Base-by-base conservation (phyloP, 768 basidiomycete species). In the Boletus pseudo-olivaceus region DNA sequence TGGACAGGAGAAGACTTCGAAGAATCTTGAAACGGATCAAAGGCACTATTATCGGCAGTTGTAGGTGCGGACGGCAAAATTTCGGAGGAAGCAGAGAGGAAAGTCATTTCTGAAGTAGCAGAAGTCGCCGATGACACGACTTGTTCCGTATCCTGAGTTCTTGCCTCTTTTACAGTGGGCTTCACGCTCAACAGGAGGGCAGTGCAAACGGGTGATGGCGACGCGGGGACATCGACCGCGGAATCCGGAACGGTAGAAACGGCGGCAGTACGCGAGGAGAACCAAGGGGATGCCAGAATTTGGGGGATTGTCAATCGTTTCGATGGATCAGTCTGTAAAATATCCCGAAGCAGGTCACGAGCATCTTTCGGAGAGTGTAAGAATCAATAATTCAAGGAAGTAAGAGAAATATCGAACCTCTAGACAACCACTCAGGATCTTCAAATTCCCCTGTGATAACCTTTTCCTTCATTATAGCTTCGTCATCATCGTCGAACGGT, bases 401-500 rank as follows among this genome's bases (percentile, higher is more conserved):
- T 15, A 15, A 40, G 5, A 27, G 8, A 44, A 27, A 66, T 76
- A 52, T 69, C 65, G 27, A 57, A 95, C 95, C 92, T 63, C 79
- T 72, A 29, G 92, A 90, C 17, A 98, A 76, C 94, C 95, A 99
- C 54, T 85, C 82, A 7, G 93, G 94, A 65, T 98, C 90, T 58
- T 96, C 92, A 65, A 90, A 98, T 42, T 88, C 84, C 15, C 88
- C 92, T 58, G 83, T 75, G 49, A 93, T 84, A 57, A 99, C 90
- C 70, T 90, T 87, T 49, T 78, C 75, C 57, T 86, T 86, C 92
- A 96, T 96, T 12, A 87, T 68, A 38, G 72, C 70, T 72, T 93
- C 91, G 67, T 94, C 87, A 53, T 95, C 93, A 60, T 94, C 89
- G 62, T 94, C 92, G 63, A 93, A 95, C 2, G 93, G 93, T 17